Evolutionary conservation across 768 basidiomycete genomes (phyloP).

Genomic region (Auricularia heimuer): DNA sequence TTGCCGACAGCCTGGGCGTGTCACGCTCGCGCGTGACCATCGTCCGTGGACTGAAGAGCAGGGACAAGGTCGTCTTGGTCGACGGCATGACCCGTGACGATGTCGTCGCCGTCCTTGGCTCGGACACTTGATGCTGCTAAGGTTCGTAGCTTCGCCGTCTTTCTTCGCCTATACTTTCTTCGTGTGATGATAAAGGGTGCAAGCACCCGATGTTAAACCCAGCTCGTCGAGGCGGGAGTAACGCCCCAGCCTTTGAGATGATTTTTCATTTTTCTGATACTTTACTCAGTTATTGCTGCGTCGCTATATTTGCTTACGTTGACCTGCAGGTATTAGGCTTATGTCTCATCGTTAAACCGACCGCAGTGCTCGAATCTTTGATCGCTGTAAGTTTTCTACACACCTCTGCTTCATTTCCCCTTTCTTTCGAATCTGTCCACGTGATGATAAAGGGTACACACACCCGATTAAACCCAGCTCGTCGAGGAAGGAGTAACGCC

Average conservation of each 20-base stretch:
- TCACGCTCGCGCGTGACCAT: neutral
- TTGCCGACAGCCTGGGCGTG: neutral
- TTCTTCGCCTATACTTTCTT: neutral
- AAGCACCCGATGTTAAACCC: constrained; percentile 1
- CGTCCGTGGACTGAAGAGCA: neutral
- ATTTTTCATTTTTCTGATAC: neutral
- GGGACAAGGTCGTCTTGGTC: neutral
- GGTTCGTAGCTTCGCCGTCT: neutral
- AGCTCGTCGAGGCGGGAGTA: constrained; percentile 1
- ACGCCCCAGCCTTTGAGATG: constrained; percentile 1
- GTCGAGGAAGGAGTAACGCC: constrained; percentile 3
- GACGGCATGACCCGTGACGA: neutral
- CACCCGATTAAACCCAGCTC: constrained; percentile 3
- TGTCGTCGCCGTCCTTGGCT: neutral
- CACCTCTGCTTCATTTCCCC: no score
- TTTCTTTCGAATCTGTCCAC: neutral
- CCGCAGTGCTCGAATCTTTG: no score
- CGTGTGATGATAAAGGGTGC: constrained; percentile 2
- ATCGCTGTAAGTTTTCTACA: no score
- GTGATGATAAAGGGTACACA: neutral
- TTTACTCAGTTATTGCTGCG: no score
- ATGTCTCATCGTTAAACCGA: no score
- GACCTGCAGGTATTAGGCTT: no score
- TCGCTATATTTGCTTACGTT: no score
- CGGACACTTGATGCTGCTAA: neutral